Base-by-base conservation (phyloP, 2,329 filamentous ascomycete genomes). In the Venturiaceae sp. region DNA sequence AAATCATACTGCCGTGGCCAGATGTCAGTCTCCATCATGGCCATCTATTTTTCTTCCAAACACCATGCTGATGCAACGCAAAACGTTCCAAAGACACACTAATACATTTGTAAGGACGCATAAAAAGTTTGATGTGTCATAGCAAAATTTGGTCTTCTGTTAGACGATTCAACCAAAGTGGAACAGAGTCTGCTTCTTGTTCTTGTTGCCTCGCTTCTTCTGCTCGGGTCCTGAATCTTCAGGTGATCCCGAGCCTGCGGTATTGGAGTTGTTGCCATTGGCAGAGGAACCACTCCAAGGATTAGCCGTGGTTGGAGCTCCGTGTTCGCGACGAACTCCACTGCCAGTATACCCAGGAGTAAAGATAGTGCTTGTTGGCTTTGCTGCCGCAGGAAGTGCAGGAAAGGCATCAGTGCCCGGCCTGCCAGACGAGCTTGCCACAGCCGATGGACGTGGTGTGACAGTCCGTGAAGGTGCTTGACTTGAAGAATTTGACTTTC, bases 311-410 rank as follows among this genome's bases (percentile, higher is more conserved):
- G 30, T 14, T 58, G 58, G n/a, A 6, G 28, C 30, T 13, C 14
- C 46, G 13, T 53, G 21, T 19, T 26, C 70, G 60, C 75, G 72
- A 63, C 75, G 71, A 39, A 73, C 52, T 32, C 71, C 73, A 46
- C 74, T 75, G 34, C 69, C 66, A 5, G 69, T 74, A 64, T 78
- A 79, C 3, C 77, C 77, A 3, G 77, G 77, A 33, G 71, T 76
- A 67, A 78, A 79, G 36, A 78, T 72, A 9, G 80, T 77, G 34
- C 78, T 80, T 41, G 78, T 82, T 3, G 83, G 82, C 65, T 85
- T 96, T 0, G 88, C 81, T 1, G 90, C 91, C 0, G 84, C 79
- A 0, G 92, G 92, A 1, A 96, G 79, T 1, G 90, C 86, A 0
- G 92, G 92, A 72, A 96, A 96, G 0, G 85, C 83, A 62, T 92